Base-by-base conservation (phyloP, 805 yeast genomes). In the Metschnikowia borealis region DNA sequence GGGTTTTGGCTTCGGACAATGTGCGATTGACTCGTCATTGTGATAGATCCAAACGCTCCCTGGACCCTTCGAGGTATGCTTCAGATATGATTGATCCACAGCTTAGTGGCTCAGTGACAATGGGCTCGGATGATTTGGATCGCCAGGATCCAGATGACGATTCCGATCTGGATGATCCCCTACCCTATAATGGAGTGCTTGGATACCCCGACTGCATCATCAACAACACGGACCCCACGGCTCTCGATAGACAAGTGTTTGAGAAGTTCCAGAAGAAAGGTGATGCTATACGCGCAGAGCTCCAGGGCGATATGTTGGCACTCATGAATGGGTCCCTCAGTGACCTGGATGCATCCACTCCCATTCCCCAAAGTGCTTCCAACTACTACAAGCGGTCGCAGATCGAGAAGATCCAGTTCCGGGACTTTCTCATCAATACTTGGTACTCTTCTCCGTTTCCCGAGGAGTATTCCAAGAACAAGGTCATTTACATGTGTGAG, bases 391-490 rank as follows among this genome's bases (percentile, higher is more conserved):
- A 53, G 37, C 61, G 68, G 46, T 70, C 78, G 21, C 74, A 77
- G 51, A 78, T 87, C 38, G 75, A 78, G 44, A 80, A 79, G 49
- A 83, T 91, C 21, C 89, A 84, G 58, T 82, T 91, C 56, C 80
- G 89, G 34, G 78, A 78, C 40, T 80, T 69, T 64, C 90, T 86
- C 62, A 87, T 94, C 26, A 87, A 85, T 53, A 88, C 97, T 0
- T 89, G 97, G 96, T 91, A 87, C 66, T 81, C 87, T 3, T 84
- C 97, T 0, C 98, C 98, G 1, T 94, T 88, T 63, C 97, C 98
- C 0, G 90, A 87, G 53, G 94, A 88, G 61, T 88, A 83, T 61
- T 80, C 88, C 38, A 76, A 75, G 31, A 79, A 82, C 42, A 71
- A 73, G 38, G 77, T 83, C 2, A 69, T 94, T 42, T 84, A 83